Evolutionary conservation across 805 yeast species (phyloP).

Genomic region (Metschnikowia picachoensis): DNA sequence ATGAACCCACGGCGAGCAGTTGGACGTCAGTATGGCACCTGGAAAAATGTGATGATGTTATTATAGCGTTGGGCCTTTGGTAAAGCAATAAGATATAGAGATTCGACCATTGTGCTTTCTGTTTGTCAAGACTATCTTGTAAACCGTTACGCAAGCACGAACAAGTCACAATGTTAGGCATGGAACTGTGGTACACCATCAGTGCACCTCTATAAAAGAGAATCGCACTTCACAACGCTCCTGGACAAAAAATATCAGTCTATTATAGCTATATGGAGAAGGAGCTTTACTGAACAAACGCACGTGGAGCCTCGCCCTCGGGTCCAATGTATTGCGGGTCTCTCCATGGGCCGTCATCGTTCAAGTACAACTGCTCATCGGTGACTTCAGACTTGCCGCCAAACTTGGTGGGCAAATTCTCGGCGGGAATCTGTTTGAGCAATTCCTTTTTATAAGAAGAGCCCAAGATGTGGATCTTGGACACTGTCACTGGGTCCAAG

Average conservation of each 20-base stretch:
- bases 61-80: no score
- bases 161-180: no score
- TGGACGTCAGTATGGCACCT: no score
- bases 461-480: constrained; percentile 87
- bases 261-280: not conserved
- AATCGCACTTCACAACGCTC: not conserved
- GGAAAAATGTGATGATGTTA: no score
- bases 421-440: constrained; percentile 87
- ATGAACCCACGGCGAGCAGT: no score
- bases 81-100: no score
- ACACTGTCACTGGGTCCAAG: constrained; percentile 95
- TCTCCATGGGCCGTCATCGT: constrained; percentile 98
- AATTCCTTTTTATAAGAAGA: constrained; percentile 74
- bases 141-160: no score
- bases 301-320: constrained; percentile 86
- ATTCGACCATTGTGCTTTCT: no score
- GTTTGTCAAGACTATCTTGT: no score
- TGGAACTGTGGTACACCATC: no score
- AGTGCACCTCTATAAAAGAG: not conserved
- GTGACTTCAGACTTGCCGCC: constrained; percentile 77
- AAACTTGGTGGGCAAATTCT: constrained; percentile 85
- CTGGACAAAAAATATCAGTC: not conserved
- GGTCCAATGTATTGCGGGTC: constrained; percentile 84
- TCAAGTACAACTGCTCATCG: constrained; percentile 77
- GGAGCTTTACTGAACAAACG: constrained; percentile 9